A percentile compares a stretch with the other conserved stretches of the same genome.
Conservation (phyloP, 129 eudicot genomes). For the Silybum marianum region DNA sequence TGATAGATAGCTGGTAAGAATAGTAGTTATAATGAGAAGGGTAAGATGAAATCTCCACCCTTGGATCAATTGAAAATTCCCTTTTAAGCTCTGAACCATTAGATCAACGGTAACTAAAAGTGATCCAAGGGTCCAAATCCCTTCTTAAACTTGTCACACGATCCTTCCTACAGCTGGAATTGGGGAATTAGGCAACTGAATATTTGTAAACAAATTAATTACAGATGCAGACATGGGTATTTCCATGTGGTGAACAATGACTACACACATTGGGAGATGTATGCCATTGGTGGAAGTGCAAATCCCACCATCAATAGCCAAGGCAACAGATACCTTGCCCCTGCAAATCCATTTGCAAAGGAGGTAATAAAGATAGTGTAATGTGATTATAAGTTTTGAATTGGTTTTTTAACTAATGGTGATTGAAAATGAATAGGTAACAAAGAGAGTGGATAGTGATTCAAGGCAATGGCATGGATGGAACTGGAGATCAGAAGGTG, state of each 20-base stretch:
- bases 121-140: too few species aligned
- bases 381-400: not conserved
- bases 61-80: too few species aligned
- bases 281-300: conserved; percentile 97
- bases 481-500: conserved; percentile 96
- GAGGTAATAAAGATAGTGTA: conserved; percentile 46
- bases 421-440: conserved; percentile 49
- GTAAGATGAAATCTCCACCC: too few species aligned
- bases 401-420: not conserved
- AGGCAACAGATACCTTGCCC: conserved; percentile 89
- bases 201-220: conserved; percentile 20
- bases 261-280: conserved; percentile 99
- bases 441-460: conserved; percentile 69
- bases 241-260: conserved; percentile 98
- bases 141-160: too few species aligned
- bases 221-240: conserved; percentile 95
- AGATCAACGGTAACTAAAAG: too few species aligned
- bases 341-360: conserved; percentile 77
- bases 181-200: not conserved
- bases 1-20: not conserved
- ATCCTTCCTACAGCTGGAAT: too few species aligned
- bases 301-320: conserved; percentile 90
- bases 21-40: too few species aligned
- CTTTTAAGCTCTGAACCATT: too few species aligned
- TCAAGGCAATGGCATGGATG: conserved; percentile 66